These are phyloP conservation scores for Geotrichum fermentans DNA, from an alignment of 1,139 yeast species.

Conservation along the genomic window DNA sequence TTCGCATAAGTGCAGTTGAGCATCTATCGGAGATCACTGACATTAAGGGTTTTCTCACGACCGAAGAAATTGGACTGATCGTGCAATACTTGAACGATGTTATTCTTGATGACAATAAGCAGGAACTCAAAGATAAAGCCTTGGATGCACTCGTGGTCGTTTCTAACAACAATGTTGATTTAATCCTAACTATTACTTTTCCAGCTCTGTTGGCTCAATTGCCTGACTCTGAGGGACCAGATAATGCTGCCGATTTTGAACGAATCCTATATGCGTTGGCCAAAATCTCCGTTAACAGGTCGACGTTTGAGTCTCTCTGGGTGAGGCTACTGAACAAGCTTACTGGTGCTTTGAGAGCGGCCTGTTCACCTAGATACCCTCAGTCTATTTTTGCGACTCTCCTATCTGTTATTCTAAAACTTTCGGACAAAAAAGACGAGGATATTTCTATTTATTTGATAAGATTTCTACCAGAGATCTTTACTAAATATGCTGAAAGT, in stretches of 20 bases:
- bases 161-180: slow-evolving; percentile 41
- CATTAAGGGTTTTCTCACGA: slow-evolving; percentile 45
- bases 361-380: slow-evolving; percentile 23
- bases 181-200: slow-evolving; percentile 55
- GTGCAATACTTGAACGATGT: slow-evolving; percentile 65
- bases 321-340: slow-evolving; percentile 36
- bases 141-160: slow-evolving; percentile 53
- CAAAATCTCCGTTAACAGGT: slow-evolving; percentile 32
- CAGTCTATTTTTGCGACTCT: slow-evolving; percentile 27
- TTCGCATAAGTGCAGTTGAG: slow-evolving; percentile 61
- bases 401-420: slow-evolving; percentile 23
- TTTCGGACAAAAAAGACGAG: slow-evolving; percentile 21
- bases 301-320: slow-evolving; percentile 36
- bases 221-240: slow-evolving; percentile 39
- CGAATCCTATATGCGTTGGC: slow-evolving; percentile 33
- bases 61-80: slow-evolving; percentile 56
- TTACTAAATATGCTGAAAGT: slow-evolving; percentile 16
- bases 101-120: slow-evolving; percentile 45
- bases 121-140: slow-evolving; percentile 36
- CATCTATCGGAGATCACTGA: slow-evolving; percentile 55
- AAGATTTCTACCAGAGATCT: slow-evolving; percentile 19
- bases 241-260: slow-evolving; percentile 23
- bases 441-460: slow-evolving; percentile 19
- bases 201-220: slow-evolving; percentile 54
- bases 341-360: slow-evolving; percentile 22